These are phyloP conservation scores for Xylaria digitata DNA, from an alignment of 2,329 filamentous ascomycete genomes.

Conservation along the genomic window DNA sequence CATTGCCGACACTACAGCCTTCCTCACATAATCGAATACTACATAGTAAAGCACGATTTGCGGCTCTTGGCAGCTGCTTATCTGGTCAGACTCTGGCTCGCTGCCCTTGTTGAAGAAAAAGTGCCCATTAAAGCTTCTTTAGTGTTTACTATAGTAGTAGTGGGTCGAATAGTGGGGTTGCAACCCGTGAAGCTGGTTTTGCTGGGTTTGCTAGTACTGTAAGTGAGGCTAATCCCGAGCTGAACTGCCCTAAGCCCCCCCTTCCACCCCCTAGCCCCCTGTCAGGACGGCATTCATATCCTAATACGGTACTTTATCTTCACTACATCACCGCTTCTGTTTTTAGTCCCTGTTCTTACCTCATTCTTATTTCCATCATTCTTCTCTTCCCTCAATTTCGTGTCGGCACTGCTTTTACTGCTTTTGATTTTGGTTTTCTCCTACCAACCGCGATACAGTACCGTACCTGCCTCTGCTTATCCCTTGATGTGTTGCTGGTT, in stretches of 20 bases:
- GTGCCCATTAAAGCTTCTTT: background rate
- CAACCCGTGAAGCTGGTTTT: constrained; percentile 33
- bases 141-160: background rate
- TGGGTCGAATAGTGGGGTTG: constrained; percentile 19
- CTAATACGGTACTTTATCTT: constrained; percentile 18
- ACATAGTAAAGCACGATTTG: constrained; percentile 16
- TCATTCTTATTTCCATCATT: constrained; percentile 1
- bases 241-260: constrained; percentile 29
- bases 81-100: background rate
- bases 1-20: no score
- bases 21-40: constrained; percentile 1
- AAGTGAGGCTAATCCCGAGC: constrained; percentile 32
- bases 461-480: constrained; percentile 4
- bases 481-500: constrained; percentile 11
- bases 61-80: constrained; percentile 22
- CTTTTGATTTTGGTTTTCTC: background rate
- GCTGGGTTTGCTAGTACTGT: constrained; percentile 14
- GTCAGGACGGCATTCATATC: background rate
- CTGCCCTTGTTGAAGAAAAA: background rate
- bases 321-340: constrained; percentile 3
- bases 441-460: background rate
- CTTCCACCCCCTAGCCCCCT: background rate
- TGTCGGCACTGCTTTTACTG: constrained; percentile 15
- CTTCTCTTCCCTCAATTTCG: constrained; percentile 2
- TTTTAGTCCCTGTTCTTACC: background rate